Percentiles rank a stretch among this genome's conserved stretches.
These are phyloP conservation scores for Aegilops sharonensis DNA, from an alignment of 176 grass and related monocot genomes.

Conservation along the genomic window DNA sequence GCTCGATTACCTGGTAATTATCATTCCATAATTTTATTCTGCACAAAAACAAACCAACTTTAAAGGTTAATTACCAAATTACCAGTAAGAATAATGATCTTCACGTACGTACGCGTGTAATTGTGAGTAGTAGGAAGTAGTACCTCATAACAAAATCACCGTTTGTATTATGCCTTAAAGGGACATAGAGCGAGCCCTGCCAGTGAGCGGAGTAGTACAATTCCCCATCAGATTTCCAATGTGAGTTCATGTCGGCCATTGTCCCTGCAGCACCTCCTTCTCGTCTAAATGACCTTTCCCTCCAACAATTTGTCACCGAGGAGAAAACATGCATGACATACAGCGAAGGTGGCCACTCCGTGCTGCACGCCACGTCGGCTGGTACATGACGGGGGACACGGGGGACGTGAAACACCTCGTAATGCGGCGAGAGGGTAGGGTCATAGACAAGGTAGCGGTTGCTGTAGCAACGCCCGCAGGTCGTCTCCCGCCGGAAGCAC, in stretches of 20 bases:
- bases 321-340: not conserved
- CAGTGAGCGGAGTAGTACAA: too few species aligned
- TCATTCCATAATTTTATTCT: too few species aligned
- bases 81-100: not conserved
- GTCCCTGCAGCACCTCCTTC: not conserved
- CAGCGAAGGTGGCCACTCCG: not conserved
- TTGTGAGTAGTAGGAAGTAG: not conserved
- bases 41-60: too few species aligned
- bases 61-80: too few species aligned
- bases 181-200: too few species aligned
- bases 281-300: not conserved
- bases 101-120: not conserved
- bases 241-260: not conserved
- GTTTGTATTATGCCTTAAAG: too few species aligned
- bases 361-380: not conserved
- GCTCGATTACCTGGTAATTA: too few species aligned
- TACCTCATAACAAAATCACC: too few species aligned
- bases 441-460: not conserved
- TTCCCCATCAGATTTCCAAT: too few species aligned
- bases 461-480: not conserved
- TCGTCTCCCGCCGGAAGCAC: not conserved
- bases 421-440: not conserved
- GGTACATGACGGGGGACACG: not conserved
- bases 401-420: not conserved
- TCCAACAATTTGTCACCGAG: not conserved